A percentile compares a stretch with the other conserved stretches of the same genome.
phyloP scores from a whole-genome alignment of 2,329 filamentous ascomycete species.

The Trichoderma cornu-damae region DNA sequence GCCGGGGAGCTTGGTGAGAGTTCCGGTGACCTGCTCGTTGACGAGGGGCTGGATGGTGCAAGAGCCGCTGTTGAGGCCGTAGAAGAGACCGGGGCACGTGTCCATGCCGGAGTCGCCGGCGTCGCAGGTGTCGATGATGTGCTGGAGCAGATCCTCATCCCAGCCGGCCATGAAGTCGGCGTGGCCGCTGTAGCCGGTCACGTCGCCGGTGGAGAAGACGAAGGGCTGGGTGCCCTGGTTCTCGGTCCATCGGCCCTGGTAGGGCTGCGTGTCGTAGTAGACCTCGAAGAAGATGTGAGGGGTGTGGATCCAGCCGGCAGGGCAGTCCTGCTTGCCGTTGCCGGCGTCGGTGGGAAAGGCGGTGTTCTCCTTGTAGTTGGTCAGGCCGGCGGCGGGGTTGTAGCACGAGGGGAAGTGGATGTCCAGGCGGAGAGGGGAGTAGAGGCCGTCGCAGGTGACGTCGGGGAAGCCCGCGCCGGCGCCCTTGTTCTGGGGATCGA shows the following conservation, averaged over 20 bases:
- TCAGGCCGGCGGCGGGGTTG: slow-evolving; percentile 56
- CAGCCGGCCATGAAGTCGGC: slow-evolving; percentile 70
- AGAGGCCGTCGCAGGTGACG: slow-evolving; percentile 59
- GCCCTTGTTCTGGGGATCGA: slow-evolving; percentile 49
- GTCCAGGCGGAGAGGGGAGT: slow-evolving; percentile 59
- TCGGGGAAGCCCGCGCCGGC: slow-evolving; percentile 64
- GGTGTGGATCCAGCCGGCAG: slow-evolving; percentile 48
- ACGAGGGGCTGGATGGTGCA: slow-evolving; percentile 49
- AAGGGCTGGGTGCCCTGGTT: slow-evolving; percentile 56
- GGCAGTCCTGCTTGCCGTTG: slow-evolving; percentile 50
- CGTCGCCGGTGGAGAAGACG: slow-evolving; percentile 63
- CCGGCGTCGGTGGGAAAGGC: slow-evolving; percentile 49
- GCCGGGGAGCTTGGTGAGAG: slow-evolving; percentile 49
- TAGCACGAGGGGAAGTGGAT: slow-evolving; percentile 72
- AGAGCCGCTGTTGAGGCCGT: slow-evolving; percentile 46
- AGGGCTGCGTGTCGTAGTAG: slow-evolving; percentile 55
- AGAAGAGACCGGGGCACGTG: slow-evolving; percentile 53
- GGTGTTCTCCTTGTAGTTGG: slow-evolving; percentile 61
- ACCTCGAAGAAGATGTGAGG: slow-evolving; percentile 56
- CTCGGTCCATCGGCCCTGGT: slow-evolving; percentile 49
- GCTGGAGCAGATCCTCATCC: slow-evolving; percentile 60
- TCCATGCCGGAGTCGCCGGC: slow-evolving; percentile 56
- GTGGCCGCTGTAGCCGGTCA: slow-evolving; percentile 65
- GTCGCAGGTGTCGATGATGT: slow-evolving; percentile 63
- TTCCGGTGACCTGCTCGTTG: slow-evolving; percentile 41